Evolutionary conservation across 2,329 filamentous ascomycete species (phyloP), one percentile per base, ranked within the genome.

Genomic region (Penicillium freii): DNA sequence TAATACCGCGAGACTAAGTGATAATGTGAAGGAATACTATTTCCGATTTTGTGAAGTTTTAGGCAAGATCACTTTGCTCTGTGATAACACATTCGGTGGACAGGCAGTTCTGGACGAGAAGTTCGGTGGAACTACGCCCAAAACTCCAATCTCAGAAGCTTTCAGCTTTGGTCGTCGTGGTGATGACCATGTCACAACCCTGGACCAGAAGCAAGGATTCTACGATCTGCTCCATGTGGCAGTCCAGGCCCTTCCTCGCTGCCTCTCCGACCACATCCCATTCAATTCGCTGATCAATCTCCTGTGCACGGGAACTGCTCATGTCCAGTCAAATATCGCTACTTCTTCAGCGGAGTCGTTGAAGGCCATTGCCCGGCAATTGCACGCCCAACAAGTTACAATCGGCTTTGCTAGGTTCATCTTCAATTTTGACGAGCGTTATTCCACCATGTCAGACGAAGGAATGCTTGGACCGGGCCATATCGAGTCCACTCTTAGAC

Each of bases 341-440:
- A 84, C 86, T 43, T 97, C 94, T 0, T 97, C 95, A 1, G 90
- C 92, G 3, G 89, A 92, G 65, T 97, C 94, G 1, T 77, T 99
- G 17, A 97, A 97, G 72, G 93, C 93, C 0, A 99, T 99, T 67
- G 94, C 95, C 11, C 84, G 90, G 33, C 94, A 99, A 69, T 90
- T 89, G 8, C 90, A 96, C 75, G 92, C 94, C 0, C 92, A 99
- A 66, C 90, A 94, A 73, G 94, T 99, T 3, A 96, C 92, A 0
- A 96, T 95, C 75, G 93, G 94, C 0, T 99, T 99, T 75, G 91
- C 94, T 38, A 84, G 92, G 27, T 99, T 97, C 75, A 99, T 99
- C 52, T 99, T 99, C 78, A 96, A 94, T 66, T 99, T 97, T 72
- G 95, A 99, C 73, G 92, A 96, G 64, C 87, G 92, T 25, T 99